phyloP scores from a whole-genome alignment of 2,329 filamentous ascomycete species.

The Shiraia sp. region DNA sequence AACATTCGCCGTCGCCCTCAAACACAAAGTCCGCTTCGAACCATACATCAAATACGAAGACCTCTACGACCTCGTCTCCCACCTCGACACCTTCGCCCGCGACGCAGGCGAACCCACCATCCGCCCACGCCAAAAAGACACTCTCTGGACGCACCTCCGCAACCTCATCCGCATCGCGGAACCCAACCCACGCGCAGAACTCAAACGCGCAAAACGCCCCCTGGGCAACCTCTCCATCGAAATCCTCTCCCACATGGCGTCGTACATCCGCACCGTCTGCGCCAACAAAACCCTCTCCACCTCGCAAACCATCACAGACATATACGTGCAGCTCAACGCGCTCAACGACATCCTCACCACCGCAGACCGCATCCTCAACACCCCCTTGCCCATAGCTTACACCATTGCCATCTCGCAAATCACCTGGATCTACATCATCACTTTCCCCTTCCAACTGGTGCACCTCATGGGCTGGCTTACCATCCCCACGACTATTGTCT shows the following conservation, averaged over 20 bases:
- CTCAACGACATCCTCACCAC: constrained; percentile 70
- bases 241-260: constrained; percentile 69
- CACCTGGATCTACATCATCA: constrained; percentile 76
- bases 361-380: constrained; percentile 75
- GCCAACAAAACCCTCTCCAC: no score
- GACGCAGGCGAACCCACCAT: constrained; percentile 44
- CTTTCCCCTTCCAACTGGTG: constrained; percentile 77
- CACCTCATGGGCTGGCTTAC: constrained; percentile 66
- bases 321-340: constrained; percentile 60
- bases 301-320: no score
- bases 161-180: constrained; percentile 72
- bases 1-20: constrained; percentile 72
- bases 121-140: constrained; percentile 18
- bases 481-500: constrained; percentile 71
- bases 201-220: constrained; percentile 70
- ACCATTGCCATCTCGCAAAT: constrained; percentile 80
- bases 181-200: constrained; percentile 72
- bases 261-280: no score
- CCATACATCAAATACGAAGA: constrained; percentile 75
- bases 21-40: constrained; percentile 79
- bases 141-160: constrained; percentile 62
- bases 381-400: constrained; percentile 77
- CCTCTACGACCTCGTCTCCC: constrained; percentile 66
- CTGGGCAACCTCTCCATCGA: constrained; percentile 78
- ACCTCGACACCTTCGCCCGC: constrained; percentile 73